Conservation (phyloP, 2,329 filamentous ascomycete genomes). For the Hansfordia pulvinata region DNA sequence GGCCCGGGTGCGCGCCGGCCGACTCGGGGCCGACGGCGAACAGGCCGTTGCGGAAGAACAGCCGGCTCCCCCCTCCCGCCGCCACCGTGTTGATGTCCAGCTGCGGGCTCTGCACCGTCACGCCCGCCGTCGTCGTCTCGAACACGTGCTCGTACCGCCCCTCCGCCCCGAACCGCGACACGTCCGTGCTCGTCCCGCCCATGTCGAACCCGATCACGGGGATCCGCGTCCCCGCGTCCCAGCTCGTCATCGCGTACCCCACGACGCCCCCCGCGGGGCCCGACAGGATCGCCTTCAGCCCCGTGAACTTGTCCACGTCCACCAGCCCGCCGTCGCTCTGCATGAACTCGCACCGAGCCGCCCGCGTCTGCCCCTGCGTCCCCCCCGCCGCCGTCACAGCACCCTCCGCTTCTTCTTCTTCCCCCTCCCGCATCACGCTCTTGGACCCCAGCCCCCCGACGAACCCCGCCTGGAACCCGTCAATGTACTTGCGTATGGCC, state of each 20-base stretch:
- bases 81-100: slow-evolving; percentile 93
- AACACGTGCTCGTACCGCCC: slow-evolving; percentile 89
- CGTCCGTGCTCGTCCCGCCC: slow-evolving; percentile 79
- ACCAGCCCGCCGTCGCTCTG: slow-evolving; percentile 68
- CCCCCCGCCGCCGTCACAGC: too few relatives aligned
- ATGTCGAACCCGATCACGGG: slow-evolving; percentile 94
- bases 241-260: slow-evolving; percentile 83
- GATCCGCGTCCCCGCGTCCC: slow-evolving; percentile 67
- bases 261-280: slow-evolving; percentile 90
- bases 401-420: slow-evolving; percentile 46
- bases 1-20: slow-evolving; percentile 77
- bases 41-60: slow-evolving; percentile 81
- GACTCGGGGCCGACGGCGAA: slow-evolving; percentile 87
- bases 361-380: too few relatives aligned
- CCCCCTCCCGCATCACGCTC: slow-evolving; percentile 62
- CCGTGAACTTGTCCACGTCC: slow-evolving; percentile 71
- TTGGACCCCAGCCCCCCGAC: slow-evolving; percentile 65
- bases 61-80: slow-evolving; percentile 69
- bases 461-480: slow-evolving; percentile 69
- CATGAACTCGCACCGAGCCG: slow-evolving; percentile 88
- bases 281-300: slow-evolving; percentile 72
- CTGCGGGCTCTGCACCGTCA: slow-evolving; percentile 84
- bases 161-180: slow-evolving; percentile 73
- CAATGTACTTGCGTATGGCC: slow-evolving; percentile 61
- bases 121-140: slow-evolving; percentile 86